A percentile compares a stretch with the other conserved stretches of the same genome.
Evolutionary conservation across 139 green algal species (phyloP).

Genomic region (Closterium sp.): DNA sequence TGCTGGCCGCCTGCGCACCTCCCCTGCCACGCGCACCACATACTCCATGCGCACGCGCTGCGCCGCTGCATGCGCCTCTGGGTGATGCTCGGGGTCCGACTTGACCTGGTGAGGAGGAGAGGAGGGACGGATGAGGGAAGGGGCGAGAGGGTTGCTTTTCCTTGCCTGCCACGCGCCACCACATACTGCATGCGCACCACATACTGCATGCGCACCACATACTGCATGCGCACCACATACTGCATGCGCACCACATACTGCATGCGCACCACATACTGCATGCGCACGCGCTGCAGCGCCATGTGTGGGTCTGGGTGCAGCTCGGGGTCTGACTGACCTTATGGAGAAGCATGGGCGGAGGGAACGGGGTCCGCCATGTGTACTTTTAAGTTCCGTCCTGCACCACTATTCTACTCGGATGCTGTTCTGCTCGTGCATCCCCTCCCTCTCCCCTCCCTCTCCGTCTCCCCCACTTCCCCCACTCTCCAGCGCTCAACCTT

Average conservation of each 20-base stretch:
- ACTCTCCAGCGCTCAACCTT: neutral
- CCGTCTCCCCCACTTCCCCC: neutral
- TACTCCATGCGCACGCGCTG: conserved; percentile 79
- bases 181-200: too few relatives aligned
- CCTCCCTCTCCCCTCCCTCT: neutral
- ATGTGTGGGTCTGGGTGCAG: too few relatives aligned
- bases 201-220: too few relatives aligned
- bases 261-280: too few relatives aligned
- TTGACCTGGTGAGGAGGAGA: neutral
- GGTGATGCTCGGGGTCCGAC: conserved; percentile 29
- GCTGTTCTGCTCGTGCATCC: neutral
- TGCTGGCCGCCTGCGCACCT: conserved; percentile 62
- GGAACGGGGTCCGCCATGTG: neutral
- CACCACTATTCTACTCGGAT: neutral
- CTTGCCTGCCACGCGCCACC: too few relatives aligned
- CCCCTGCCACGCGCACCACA: conserved; percentile 79
- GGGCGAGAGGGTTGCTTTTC: too few relatives aligned
- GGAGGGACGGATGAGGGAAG: too few relatives aligned
- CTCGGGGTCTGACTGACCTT: too few relatives aligned
- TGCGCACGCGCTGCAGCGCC: too few relatives aligned
- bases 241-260: too few relatives aligned
- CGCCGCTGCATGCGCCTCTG: conserved; percentile 14
- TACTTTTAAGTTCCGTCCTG: neutral
- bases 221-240: too few relatives aligned
- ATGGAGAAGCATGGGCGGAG: neutral